Percentiles rank a stretch among this genome's conserved stretches.
These are phyloP conservation scores for Eutypa lata DNA, from an alignment of 2,329 filamentous ascomycete genomes.

Conservation along the genomic window DNA sequence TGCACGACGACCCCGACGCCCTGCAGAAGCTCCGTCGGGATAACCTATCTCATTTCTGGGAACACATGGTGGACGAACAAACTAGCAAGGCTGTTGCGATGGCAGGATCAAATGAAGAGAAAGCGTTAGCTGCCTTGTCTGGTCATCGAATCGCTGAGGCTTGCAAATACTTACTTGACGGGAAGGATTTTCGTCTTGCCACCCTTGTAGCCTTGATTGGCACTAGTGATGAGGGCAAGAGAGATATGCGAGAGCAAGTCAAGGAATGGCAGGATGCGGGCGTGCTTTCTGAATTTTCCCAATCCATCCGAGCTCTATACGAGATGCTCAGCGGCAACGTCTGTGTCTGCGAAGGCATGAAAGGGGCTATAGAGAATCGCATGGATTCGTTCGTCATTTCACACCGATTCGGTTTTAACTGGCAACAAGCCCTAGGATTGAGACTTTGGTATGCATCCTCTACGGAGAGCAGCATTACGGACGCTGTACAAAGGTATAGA, in stretches of 20 bases:
- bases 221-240: constrained; percentile 63
- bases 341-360: constrained; percentile 77
- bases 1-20: constrained; percentile 32
- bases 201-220: constrained; percentile 82
- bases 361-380: constrained; percentile 73
- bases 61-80: constrained; percentile 60
- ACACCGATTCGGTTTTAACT: constrained; percentile 80
- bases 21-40: constrained; percentile 50
- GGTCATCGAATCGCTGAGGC: constrained; percentile 78
- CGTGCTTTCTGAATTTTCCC: constrained; percentile 81
- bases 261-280: constrained; percentile 80
- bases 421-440: constrained; percentile 90
- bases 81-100: constrained; percentile 53
- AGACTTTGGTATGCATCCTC: constrained; percentile 84
- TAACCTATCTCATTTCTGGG: constrained; percentile 65
- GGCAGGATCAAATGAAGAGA: constrained; percentile 70
- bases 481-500: constrained; percentile 70
- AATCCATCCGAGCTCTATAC: constrained; percentile 82
- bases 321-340: constrained; percentile 86
- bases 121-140: constrained; percentile 76
- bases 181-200: constrained; percentile 78
- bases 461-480: constrained; percentile 64
- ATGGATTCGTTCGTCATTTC: constrained; percentile 78
- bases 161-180: constrained; percentile 73
- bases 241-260: constrained; percentile 76